Conservation (phyloP, 164 flowering plant species). For the Hamamelis virginiana region DNA sequence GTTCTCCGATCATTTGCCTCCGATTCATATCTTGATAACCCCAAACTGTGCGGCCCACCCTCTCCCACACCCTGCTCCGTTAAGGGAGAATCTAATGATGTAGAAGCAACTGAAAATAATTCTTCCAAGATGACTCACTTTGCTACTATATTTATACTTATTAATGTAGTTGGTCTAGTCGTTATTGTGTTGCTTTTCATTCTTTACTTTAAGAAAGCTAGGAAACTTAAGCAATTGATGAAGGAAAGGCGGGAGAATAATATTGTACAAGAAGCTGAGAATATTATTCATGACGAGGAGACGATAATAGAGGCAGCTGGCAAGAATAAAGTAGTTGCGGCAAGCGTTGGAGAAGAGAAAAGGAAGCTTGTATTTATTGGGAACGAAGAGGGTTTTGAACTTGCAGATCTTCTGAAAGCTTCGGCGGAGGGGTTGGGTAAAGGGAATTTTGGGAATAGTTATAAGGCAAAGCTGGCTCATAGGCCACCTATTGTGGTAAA, state of each 20-base stretch:
- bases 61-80: conserved; percentile 11
- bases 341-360: conserved; percentile 23
- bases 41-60: conserved; percentile 37
- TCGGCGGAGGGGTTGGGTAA: conserved; percentile 68
- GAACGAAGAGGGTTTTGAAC: conserved; percentile 32
- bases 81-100: not conserved
- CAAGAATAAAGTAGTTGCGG: too few species aligned
- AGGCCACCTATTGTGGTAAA: conserved; percentile 54
- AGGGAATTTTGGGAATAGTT: conserved; percentile 55
- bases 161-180: conserved; percentile 30
- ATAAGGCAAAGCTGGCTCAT: conserved; percentile 43
- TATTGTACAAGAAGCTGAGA: not conserved
- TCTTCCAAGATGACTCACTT: not conserved
- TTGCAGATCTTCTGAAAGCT: conserved; percentile 58
- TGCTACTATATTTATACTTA: conserved; percentile 17
- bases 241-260: conserved; percentile 2
- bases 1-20: conserved; percentile 28
- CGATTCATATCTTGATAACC: conserved; percentile 31
- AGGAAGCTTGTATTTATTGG: conserved; percentile 42
- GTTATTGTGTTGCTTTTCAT: conserved; percentile 29
- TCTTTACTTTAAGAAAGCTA: conserved; percentile 30
- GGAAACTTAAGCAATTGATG: conserved; percentile 19
- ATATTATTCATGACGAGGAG: too few species aligned
- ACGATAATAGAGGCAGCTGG: too few species aligned
- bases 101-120: too few species aligned